These are phyloP conservation scores for Asterophora lycoperdoides DNA, from an alignment of 768 basidiomycete species.

Conservation along the genomic window DNA sequence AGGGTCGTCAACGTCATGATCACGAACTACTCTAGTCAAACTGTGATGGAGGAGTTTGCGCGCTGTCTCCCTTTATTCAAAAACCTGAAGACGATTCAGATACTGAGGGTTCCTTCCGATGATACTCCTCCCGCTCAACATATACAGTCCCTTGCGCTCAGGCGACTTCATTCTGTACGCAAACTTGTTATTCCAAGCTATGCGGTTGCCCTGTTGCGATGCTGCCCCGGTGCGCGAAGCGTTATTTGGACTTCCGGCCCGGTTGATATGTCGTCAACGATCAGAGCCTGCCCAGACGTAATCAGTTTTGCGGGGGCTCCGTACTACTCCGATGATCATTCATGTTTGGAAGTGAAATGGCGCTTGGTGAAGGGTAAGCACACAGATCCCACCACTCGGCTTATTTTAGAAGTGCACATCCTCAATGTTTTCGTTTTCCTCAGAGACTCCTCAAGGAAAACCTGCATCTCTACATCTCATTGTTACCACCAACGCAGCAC, in stretches of 20 bases:
- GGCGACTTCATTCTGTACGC: not conserved
- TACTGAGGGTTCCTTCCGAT: not conserved
- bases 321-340: no score
- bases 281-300: no score
- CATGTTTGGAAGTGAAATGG: no score
- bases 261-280: no score
- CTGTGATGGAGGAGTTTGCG: slow-evolving; percentile 20
- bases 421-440: no score
- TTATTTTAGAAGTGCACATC: no score
- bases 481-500: no score
- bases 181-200: not conserved
- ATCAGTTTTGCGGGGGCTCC: no score
- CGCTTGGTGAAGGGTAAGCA: no score
- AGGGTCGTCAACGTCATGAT: slow-evolving; percentile 21
- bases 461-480: no score
- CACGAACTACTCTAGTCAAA: slow-evolving; percentile 8
- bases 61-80: slow-evolving; percentile 20
- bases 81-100: slow-evolving; percentile 22
- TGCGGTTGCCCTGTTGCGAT: not conserved
- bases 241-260: not conserved
- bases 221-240: not conserved
- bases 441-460: no score
- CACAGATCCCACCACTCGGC: no score
- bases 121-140: not conserved
- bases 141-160: not conserved